Conservation (phyloP, 176 grass and related monocot species). For the Hyparrhenia diplandra region DNA sequence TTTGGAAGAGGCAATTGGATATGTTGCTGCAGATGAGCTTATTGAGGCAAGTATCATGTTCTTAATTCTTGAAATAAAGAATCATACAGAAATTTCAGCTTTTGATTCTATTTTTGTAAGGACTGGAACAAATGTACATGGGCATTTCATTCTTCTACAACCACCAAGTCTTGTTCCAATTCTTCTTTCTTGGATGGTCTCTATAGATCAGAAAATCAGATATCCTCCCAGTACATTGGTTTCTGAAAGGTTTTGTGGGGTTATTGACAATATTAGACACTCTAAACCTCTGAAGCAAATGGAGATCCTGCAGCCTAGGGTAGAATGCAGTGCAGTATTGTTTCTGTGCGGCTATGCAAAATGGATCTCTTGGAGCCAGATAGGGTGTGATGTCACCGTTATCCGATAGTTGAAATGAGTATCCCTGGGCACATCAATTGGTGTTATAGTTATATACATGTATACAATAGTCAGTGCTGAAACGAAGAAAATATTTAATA, state of each 20-base stretch:
- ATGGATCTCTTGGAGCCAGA: background rate
- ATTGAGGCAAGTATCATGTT: conserved; percentile 72
- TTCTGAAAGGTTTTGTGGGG: background rate
- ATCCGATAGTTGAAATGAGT: background rate
- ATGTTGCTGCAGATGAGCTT: conserved; percentile 98
- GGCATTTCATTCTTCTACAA: conserved; percentile 17
- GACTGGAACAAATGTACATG: conserved; percentile 2
- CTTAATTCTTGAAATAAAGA: conserved; percentile 9
- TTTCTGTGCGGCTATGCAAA: background rate
- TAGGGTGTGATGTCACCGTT: background rate
- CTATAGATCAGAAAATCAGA: background rate
- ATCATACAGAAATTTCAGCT: background rate
- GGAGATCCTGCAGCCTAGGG: background rate
- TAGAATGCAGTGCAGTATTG: background rate
- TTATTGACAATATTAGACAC: background rate
- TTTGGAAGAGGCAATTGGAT: conserved; percentile 99
- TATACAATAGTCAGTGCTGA: background rate
- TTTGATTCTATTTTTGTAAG: background rate
- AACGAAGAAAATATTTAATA: background rate
- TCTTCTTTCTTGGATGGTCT: background rate
- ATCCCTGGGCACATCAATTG: background rate
- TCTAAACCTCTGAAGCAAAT: background rate
- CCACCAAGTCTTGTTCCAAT: background rate
- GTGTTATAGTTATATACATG: conserved; percentile 4
- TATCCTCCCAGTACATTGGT: background rate